Conservation (phyloP, 2,329 filamentous ascomycete genomes). For the Phyllosticta capitalensis region DNA sequence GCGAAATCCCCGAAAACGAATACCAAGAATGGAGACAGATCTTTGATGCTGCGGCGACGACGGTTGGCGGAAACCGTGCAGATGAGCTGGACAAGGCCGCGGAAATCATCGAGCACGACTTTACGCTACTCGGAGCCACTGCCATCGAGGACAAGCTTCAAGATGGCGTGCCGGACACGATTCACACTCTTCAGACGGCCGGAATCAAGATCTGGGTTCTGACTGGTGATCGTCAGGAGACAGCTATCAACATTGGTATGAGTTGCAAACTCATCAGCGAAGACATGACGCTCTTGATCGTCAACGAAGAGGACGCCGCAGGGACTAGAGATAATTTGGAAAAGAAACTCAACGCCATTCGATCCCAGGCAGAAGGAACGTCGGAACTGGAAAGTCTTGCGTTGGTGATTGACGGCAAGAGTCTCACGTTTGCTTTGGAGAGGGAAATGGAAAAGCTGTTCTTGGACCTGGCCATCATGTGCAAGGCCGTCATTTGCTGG, state of each 20-base stretch:
- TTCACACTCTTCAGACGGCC: conserved; percentile 90
- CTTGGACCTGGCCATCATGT: conserved; percentile 84
- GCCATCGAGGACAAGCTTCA: conserved; percentile 96
- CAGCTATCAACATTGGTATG: conserved; percentile 99
- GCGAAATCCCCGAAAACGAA: conserved; percentile 82
- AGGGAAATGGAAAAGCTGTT: conserved; percentile 90
- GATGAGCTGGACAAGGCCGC: conserved; percentile 96
- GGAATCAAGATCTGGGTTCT: conserved; percentile 99
- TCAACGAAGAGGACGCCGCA: conserved; percentile 77
- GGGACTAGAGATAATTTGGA: conserved; percentile 80
- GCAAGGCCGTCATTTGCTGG: conserved; percentile 96
- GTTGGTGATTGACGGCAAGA: conserved; percentile 92
- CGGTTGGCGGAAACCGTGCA: conserved; percentile 81
- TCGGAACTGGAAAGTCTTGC: conserved; percentile 81
- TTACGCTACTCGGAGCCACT: conserved; percentile 85
- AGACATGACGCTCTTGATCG: conserved; percentile 94
- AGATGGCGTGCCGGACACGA: conserved; percentile 95
- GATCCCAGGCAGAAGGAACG: conserved; percentile 66
- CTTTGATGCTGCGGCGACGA: conserved; percentile 80
- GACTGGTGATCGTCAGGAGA: conserved; percentile 95
- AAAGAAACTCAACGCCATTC: conserved; percentile 88
- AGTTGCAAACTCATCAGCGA: conserved; percentile 97
- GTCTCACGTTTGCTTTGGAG: conserved; percentile 84
- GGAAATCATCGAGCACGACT: conserved; percentile 87
- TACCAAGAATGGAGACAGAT: conserved; percentile 80